Percentiles rank a stretch among this genome's conserved stretches.
Evolutionary conservation across 768 basidiomycete species (phyloP).

Genomic region (Phylloporus rhodoxanthus): DNA sequence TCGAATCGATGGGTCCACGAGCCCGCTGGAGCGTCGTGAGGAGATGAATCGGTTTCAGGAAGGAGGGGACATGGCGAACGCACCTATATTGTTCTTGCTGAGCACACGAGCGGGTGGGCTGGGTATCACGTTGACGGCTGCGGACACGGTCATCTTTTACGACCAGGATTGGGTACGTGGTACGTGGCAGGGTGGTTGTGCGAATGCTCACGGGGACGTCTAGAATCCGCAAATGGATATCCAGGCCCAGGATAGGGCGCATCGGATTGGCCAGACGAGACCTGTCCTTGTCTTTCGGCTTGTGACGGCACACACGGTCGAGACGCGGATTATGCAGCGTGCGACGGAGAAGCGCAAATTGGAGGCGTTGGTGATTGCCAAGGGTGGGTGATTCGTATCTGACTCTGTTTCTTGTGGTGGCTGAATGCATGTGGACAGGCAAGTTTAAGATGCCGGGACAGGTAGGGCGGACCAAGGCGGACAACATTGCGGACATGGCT

Average conservation of each 20-base stretch:
- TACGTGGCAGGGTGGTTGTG: not conserved
- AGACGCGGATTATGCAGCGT: slow-evolving; percentile 87
- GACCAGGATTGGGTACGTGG: slow-evolving; percentile 23
- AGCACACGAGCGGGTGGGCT: slow-evolving; percentile 95
- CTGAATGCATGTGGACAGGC: slow-evolving; percentile 35
- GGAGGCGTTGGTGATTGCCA: slow-evolving; percentile 92
- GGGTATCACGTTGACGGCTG: slow-evolving; percentile 91
- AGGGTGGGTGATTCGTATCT: slow-evolving; percentile 42
- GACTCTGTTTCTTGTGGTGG: not conserved
- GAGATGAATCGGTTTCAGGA: slow-evolving; percentile 84
- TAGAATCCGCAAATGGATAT: slow-evolving; percentile 95
- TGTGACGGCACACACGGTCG: slow-evolving; percentile 82
- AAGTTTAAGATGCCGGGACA: slow-evolving; percentile 77
- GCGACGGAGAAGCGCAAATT: slow-evolving; percentile 83
- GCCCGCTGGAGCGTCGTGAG: slow-evolving; percentile 73
- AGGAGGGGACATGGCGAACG: slow-evolving; percentile 53
- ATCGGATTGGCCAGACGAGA: slow-evolving; percentile 90
- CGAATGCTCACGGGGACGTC: not conserved
- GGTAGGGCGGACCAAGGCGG: slow-evolving; percentile 46
- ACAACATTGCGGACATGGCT: slow-evolving; percentile 77
- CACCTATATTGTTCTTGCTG: slow-evolving; percentile 75
- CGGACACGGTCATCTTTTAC: slow-evolving; percentile 27
- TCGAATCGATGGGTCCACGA: slow-evolving; percentile 86
- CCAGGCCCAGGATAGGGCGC: slow-evolving; percentile 93
- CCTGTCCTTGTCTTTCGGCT: slow-evolving; percentile 89